Percentiles rank a stretch among this genome's conserved stretches.
These are phyloP conservation scores for Monosporascus sp. DNA, from an alignment of 2,329 filamentous ascomycete species.

Conservation along the genomic window DNA sequence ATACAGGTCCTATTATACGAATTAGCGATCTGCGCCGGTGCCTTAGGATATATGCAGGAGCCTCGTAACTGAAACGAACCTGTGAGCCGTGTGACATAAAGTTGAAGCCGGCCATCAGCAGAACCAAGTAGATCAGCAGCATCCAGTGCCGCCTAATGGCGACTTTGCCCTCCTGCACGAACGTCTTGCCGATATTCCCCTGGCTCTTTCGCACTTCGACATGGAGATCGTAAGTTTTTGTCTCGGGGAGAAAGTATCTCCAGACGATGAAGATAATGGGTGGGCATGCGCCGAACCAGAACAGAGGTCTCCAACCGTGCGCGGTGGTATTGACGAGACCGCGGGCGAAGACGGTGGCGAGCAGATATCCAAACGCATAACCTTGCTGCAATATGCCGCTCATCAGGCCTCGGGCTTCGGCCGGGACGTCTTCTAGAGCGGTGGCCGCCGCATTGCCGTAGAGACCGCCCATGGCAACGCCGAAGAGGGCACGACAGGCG, in stretches of 20 bases:
- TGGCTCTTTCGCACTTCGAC: conserved; percentile 53
- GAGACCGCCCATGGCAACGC: conserved; percentile 75
- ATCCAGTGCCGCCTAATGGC: conserved; percentile 77
- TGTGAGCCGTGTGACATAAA: conserved; percentile 80
- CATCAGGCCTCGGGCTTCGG: conserved; percentile 65
- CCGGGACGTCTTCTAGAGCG: conserved; percentile 68
- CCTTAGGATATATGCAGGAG: not conserved
- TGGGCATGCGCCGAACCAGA: conserved; percentile 82
- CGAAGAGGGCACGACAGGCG: conserved; percentile 69
- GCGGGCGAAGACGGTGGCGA: conserved; percentile 52
- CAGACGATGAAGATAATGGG: conserved; percentile 76
- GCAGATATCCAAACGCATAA: conserved; percentile 61
- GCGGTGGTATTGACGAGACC: conserved; percentile 70
- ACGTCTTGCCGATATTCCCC: conserved; percentile 57
- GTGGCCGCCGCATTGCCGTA: conserved; percentile 77
- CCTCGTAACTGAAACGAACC: not conserved
- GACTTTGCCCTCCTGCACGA: conserved; percentile 71
- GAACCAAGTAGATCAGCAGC: conserved; percentile 71
- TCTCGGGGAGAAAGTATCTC: conserved; percentile 75
- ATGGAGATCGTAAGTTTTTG: conserved; percentile 63
- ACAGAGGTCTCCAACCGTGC: conserved; percentile 78
- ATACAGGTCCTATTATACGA: conserved; percentile 44
- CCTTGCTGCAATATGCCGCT: conserved; percentile 73
- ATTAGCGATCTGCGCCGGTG: not conserved
- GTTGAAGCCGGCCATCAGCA: conserved; percentile 88